Evolutionary conservation across 2,329 filamentous ascomycete genomes (phyloP), one percentile per base, ranked within the genome.

Genomic region (Arthrobotrys sphaeroides): DNA sequence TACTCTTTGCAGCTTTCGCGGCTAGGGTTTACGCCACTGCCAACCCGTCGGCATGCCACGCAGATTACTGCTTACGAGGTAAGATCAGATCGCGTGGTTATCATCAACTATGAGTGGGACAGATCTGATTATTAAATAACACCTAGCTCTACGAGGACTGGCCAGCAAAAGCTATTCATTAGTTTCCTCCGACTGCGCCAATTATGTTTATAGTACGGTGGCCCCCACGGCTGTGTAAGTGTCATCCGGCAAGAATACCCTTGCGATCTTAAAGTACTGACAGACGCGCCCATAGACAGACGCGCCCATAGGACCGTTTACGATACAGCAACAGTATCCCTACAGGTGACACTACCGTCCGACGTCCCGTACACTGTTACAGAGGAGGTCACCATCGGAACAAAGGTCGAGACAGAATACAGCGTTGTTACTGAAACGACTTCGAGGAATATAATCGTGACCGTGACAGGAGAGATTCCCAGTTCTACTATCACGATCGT

Each of bases 11-110:
- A 5, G 36, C 38, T 13, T 60, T 60, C 3, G 38, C 31, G 9
- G 55, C 26, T 5, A 42, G 33, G 26, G 38, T n/a, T 5, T 43
- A 26, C 13, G 59, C 59, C 5, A 49, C 59, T 0, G 13, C 33
- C 1, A 49, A 62, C 24, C 59, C 59, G 5, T 47, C 59, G 20
- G 59, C 59, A 20, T 62, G 59, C 13, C 33, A 62, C n/a, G 59
- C 59, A 2, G 59, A 62, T 20, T 47, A 62, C 16, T 62, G 59
- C n/a, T 33, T 62, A 6, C 42, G 59, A 62, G 59, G 59, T 62
- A 62, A 38, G 40, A 47, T 31, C 24, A n/a, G n/a, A 20, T 9
- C n/a, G 0, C 16, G 36, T 38, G 12, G 28, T 53, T 31, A 24
- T 3, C 6, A 28, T 31, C 3, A 28, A 18, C 10, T 12, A 24